phyloP scores from a whole-genome alignment of 2,329 filamentous ascomycete genomes.

The Aureobasidium sp. region DNA sequence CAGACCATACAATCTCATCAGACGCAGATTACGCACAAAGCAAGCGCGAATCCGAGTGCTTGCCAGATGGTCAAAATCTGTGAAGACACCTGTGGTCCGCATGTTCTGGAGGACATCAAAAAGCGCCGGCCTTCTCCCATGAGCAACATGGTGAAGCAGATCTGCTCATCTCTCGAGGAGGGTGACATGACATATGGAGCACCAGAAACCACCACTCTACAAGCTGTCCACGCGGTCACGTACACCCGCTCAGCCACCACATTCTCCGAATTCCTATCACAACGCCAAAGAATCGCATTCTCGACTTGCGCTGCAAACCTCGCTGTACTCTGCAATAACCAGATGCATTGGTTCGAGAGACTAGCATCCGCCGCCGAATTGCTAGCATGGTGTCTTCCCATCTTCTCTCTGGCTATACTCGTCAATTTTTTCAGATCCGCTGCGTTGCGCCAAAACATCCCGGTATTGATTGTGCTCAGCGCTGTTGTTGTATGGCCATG shows the following conservation, averaged over 20 bases:
- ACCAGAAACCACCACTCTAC: constrained; percentile 37
- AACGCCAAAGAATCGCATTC: constrained; percentile 42
- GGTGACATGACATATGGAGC: constrained; percentile 36
- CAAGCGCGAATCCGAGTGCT: constrained; percentile 42
- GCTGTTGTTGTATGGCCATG: constrained; percentile 25
- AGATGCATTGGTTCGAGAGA: constrained; percentile 36
- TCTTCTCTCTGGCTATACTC: constrained; percentile 20
- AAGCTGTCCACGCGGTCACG: constrained; percentile 40
- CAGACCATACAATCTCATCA: constrained; percentile 38
- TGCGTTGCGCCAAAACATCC: not conserved
- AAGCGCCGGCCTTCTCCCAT: constrained; percentile 43
- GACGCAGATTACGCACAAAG: constrained; percentile 41
- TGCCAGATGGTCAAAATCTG: constrained; percentile 44
- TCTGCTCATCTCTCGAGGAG: constrained; percentile 42
- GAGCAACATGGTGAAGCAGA: constrained; percentile 41
- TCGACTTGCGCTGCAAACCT: constrained; percentile 43
- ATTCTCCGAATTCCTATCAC: constrained; percentile 40
- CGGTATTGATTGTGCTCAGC: constrained; percentile 17
- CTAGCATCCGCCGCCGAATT: constrained; percentile 40
- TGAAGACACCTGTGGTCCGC: constrained; percentile 31
- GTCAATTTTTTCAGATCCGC: constrained; percentile 21
- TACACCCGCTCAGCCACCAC: constrained; percentile 26
- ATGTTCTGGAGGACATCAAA: constrained; percentile 36
- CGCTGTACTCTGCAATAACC: constrained; percentile 38
- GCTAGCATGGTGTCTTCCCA: constrained; percentile 30